Percentiles rank a stretch among this genome's conserved stretches.
Evolutionary conservation across 768 basidiomycete species (phyloP).

Genomic region (Hygrophoropsis aurantiaca): DNA sequence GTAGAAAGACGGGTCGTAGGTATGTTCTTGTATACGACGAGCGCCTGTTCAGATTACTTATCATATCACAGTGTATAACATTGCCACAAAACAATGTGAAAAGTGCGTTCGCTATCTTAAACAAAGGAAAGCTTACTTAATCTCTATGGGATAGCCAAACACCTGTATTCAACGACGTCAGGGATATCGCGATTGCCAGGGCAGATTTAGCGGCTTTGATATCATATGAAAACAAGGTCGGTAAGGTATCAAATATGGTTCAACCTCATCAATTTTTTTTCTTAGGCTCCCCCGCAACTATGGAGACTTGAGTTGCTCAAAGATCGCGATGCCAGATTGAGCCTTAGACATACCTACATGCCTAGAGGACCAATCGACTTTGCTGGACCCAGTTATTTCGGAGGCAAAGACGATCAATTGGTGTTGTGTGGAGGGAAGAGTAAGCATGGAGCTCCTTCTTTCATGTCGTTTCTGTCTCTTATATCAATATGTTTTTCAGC

Average conservation of each 20-base stretch:
- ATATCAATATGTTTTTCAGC: constrained; percentile 36
- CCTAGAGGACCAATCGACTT: constrained; percentile 69
- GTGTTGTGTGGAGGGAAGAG: constrained; percentile 80
- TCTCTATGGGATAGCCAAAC: constrained; percentile 45
- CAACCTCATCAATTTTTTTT: no score
- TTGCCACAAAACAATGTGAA: constrained; percentile 42
- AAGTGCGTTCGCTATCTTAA: constrained; percentile 31
- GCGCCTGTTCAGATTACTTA: constrained; percentile 1
- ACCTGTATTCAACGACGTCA: constrained; percentile 56
- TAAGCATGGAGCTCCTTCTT: constrained; percentile 18
- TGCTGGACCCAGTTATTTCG: constrained; percentile 81
- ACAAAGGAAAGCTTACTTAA: constrained; percentile 12
- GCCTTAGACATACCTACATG: constrained; percentile 68
- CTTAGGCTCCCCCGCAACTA: constrained; percentile 69
- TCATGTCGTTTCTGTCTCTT: no score
- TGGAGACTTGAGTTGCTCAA: constrained; percentile 71
- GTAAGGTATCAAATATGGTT: background rate
- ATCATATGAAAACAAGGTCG: constrained; percentile 44
- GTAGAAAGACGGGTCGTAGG: constrained; percentile 56
- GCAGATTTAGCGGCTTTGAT: constrained; percentile 45
- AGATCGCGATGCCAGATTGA: constrained; percentile 33
- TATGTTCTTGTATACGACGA: constrained; percentile 17
- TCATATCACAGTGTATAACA: constrained; percentile 43
- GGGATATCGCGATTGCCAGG: constrained; percentile 48
- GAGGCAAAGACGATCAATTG: constrained; percentile 77